A percentile compares a stretch with the other conserved stretches of the same genome.
Conservation (phyloP, 192 early-diverging fungal species). For the Dissophora globulifera region DNA sequence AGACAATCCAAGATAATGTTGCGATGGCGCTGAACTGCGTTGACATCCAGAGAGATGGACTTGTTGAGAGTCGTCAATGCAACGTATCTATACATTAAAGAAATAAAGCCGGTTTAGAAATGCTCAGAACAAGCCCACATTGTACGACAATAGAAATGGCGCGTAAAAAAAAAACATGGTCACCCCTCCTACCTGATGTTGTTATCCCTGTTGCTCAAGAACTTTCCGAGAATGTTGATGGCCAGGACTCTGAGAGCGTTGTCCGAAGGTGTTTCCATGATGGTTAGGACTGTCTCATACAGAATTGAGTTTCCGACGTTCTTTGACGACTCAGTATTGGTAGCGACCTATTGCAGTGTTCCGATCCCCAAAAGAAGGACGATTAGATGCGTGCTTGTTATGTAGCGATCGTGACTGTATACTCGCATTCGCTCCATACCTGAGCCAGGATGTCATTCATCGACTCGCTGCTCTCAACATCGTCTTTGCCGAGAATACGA, state of each 20-base stretch:
- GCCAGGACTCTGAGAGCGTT: constrained; percentile 91
- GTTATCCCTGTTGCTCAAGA: constrained; percentile 95
- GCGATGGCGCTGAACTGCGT: constrained; percentile 97
- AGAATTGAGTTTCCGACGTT: constrained; percentile 98
- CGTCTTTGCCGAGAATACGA: constrained; percentile 85
- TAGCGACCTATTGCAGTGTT: constrained; percentile 79
- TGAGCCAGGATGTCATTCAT: constrained; percentile 98
- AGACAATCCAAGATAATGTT: constrained; percentile 97
- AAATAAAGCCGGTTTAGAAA: no score
- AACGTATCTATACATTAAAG: constrained; percentile 74
- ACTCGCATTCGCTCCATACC: constrained; percentile 43
- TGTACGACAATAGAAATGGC: no score
- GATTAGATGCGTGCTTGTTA: no score
- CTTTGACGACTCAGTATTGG: constrained; percentile 91
- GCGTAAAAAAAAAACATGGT: no score
- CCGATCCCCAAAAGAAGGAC: no score
- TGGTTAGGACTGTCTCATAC: constrained; percentile 97
- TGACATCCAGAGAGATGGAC: constrained; percentile 88
- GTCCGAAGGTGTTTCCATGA: constrained; percentile 95
- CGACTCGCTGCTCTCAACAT: constrained; percentile 83
- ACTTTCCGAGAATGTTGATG: constrained; percentile 97
- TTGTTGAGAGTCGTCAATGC: constrained; percentile 97
- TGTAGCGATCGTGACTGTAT: not conserved
- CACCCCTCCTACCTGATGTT: constrained; percentile 84
- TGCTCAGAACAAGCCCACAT: no score